Conservation (phyloP, 2,329 filamentous ascomycete species). For the Ceratocystis smalleyi region DNA sequence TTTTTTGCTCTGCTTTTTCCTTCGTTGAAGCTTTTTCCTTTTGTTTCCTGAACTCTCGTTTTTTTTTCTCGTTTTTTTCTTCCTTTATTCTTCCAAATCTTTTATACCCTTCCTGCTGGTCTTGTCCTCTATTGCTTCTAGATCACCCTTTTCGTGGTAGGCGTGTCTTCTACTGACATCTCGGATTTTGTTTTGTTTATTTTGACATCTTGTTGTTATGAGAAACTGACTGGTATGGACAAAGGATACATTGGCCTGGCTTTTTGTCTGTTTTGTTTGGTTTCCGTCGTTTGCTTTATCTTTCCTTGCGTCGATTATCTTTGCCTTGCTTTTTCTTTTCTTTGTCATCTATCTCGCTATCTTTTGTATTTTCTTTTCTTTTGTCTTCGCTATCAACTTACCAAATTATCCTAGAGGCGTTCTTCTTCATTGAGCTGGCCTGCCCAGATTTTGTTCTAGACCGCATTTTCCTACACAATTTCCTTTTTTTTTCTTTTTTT, state of each 20-base stretch:
- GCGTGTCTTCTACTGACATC: not conserved
- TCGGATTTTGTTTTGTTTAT: slow-evolving; percentile 2
- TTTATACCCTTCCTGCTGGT: slow-evolving; percentile 1
- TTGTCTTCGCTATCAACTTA: not conserved
- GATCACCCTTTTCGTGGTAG: not conserved
- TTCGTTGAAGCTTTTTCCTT: not conserved
- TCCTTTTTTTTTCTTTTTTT: not conserved
- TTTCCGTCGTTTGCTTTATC: slow-evolving; percentile 1
- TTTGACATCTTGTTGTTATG: slow-evolving; percentile 5
- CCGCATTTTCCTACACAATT: not conserved
- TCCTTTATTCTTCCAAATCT: slow-evolving; percentile 1
- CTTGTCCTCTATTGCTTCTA: not conserved
- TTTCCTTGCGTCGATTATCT: not conserved
- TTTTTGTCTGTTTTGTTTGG: not conserved
- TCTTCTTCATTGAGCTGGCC: slow-evolving; percentile 7
- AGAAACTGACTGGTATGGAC: slow-evolving; percentile 7
- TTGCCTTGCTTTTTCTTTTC: not conserved
- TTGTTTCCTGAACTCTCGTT: not conserved
- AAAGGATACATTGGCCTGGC: slow-evolving; percentile 4
- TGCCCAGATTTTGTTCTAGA: slow-evolving; percentile 3
- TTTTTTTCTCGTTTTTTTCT: slow-evolving; percentile 2
- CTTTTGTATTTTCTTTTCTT: not conserved
- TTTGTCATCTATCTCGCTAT: not conserved
- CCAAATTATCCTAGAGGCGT: not conserved
- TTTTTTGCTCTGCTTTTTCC: not conserved